These are phyloP conservation scores for Limnanthes douglasii DNA, from an alignment of 345 rosid species.

Conservation along the genomic window DNA sequence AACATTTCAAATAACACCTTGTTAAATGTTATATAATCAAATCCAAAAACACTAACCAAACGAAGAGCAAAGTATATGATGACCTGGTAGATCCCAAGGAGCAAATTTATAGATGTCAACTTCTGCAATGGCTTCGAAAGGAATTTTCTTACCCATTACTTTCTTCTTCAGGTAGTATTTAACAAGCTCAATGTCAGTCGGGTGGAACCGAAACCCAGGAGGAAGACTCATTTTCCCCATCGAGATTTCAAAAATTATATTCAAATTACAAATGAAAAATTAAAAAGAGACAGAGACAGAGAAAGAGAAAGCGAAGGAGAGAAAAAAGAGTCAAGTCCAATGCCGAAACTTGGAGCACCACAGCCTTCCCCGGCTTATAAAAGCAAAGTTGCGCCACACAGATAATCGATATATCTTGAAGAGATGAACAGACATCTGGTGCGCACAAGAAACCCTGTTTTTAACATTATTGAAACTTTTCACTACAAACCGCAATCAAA, in stretches of 20 bases:
- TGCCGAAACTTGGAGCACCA: constrained; percentile 53
- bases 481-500: too few relatives aligned
- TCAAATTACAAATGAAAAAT: constrained; percentile 1
- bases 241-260: constrained; percentile 5
- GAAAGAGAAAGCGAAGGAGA: neutral
- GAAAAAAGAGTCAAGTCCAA: constrained; percentile 40
- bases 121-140: constrained; percentile 29
- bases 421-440: constrained; percentile 10
- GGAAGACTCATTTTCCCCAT: constrained; percentile 26
- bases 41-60: neutral
- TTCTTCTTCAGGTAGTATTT: constrained; percentile 54
- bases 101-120: constrained; percentile 42
- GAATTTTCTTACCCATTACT: constrained; percentile 31
- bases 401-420: constrained; percentile 17
- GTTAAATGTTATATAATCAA: neutral
- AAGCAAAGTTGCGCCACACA: constrained; percentile 39
- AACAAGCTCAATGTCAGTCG: constrained; percentile 63
- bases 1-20: neutral
- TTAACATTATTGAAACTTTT: neutral
- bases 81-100: constrained; percentile 60
- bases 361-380: constrained; percentile 58
- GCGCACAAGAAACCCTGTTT: neutral
- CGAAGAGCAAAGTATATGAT: neutral
- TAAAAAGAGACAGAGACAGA: neutral
- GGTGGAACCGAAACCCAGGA: constrained; percentile 82